Evolutionary conservation across 352 stramenopile species (phyloP).

Genomic region (Discostella stelligera): DNA sequence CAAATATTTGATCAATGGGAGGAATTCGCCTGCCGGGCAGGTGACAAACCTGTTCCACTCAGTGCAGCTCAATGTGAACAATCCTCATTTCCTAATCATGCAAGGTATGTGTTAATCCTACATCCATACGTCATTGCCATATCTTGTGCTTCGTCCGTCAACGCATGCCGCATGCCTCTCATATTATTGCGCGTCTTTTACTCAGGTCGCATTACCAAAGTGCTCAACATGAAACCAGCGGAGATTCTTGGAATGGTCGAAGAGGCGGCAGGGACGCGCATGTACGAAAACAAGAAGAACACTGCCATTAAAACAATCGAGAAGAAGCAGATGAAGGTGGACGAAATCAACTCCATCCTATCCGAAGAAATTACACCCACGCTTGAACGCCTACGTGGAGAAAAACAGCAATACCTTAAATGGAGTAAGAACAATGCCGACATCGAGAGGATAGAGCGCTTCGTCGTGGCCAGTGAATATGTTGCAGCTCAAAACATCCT

Average conservation of each 20-base stretch:
- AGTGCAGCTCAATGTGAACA: constrained; percentile 99
- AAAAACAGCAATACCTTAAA: constrained; percentile 98
- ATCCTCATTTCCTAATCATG: constrained; percentile 99
- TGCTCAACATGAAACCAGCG: constrained; percentile 99
- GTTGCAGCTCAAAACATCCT: constrained; percentile 87
- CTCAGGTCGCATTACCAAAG: constrained; percentile 93
- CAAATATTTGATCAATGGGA: constrained; percentile 99
- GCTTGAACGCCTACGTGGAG: constrained; percentile 93
- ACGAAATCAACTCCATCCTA: constrained; percentile 98
- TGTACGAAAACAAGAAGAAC: constrained; percentile 99
- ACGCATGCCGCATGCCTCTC: background rate
- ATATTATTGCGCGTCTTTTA: constrained; percentile 14
- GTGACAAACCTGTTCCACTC: constrained; percentile 99
- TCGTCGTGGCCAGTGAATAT: constrained; percentile 96
- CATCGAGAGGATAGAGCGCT: constrained; percentile 95
- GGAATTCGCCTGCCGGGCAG: constrained; percentile 94
- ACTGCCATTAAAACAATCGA: constrained; percentile 97
- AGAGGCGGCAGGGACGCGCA: constrained; percentile 97
- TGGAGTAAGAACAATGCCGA: constrained; percentile 98
- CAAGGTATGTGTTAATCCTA: constrained; percentile 79
- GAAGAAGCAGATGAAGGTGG: constrained; percentile 99
- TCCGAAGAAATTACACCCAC: constrained; percentile 98
- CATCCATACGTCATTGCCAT: background rate
- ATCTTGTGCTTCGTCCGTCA: constrained; percentile 20
- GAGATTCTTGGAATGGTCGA: constrained; percentile 99